Evolutionary conservation across 2,329 filamentous ascomycete species (phyloP).

Genomic region (Golovinomyces cichoracearum): DNA sequence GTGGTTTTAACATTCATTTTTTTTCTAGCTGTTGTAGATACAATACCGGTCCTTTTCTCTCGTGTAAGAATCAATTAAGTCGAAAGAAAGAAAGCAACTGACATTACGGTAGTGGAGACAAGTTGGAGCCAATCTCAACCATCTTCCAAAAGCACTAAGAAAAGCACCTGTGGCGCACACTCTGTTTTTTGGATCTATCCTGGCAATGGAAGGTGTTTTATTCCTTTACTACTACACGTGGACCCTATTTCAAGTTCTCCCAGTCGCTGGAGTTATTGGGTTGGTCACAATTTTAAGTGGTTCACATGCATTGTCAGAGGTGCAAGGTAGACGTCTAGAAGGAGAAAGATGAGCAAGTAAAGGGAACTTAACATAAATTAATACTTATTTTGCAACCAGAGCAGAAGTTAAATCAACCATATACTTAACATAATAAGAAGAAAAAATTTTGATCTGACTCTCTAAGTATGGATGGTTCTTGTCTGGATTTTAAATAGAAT

Average conservation of each 20-base stretch:
- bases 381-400: too few species aligned
- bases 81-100: constrained; percentile 5
- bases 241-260: constrained; percentile 76
- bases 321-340: constrained; percentile 63
- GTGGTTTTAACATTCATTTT: constrained; percentile 59
- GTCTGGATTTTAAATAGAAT: too few species aligned
- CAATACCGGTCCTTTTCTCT: constrained; percentile 47
- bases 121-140: constrained; percentile 60
- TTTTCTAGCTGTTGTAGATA: constrained; percentile 41
- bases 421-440: too few species aligned
- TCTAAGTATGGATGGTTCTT: too few species aligned
- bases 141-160: constrained; percentile 48
- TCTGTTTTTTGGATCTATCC: constrained; percentile 63
- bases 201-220: constrained; percentile 75
- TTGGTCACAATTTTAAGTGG: constrained; percentile 61
- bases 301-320: constrained; percentile 71
- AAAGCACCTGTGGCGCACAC: constrained; percentile 56
- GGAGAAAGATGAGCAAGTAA: constrained; percentile 17
- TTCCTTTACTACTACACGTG: constrained; percentile 81
- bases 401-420: too few species aligned
- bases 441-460: too few species aligned
- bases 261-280: constrained; percentile 40
- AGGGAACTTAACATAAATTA: too few species aligned
- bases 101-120: constrained; percentile 37
- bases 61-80: constrained; percentile 25